A percentile compares a stretch with the other conserved stretches of the same genome.
Evolutionary conservation across 305 asterid genomes (phyloP).

Genomic region (Andrographis paniculata): DNA sequence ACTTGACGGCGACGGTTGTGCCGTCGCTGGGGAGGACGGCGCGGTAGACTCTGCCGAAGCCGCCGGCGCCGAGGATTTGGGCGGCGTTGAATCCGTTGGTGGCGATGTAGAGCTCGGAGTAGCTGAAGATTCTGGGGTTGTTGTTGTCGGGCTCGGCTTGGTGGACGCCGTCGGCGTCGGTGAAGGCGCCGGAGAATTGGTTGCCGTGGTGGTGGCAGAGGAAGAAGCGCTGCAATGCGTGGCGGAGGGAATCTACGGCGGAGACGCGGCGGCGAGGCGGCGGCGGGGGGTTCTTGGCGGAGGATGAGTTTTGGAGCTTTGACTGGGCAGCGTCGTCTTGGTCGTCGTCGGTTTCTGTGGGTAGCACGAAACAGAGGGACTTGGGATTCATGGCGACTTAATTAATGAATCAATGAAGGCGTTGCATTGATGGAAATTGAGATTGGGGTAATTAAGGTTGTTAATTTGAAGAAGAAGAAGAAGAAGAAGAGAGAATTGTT

Average conservation of each 20-base stretch:
- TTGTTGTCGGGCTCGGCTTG: conserved; percentile 35
- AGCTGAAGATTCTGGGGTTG: conserved; percentile 75
- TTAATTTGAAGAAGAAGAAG: background rate
- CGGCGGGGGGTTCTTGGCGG: background rate
- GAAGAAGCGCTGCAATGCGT: conserved; percentile 28
- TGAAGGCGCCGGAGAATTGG: conserved; percentile 30
- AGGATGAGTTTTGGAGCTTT: no score
- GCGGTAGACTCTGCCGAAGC: conserved; percentile 73
- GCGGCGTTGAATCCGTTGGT: conserved; percentile 58
- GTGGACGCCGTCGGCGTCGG: conserved; percentile 71
- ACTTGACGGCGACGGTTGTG: conserved; percentile 76
- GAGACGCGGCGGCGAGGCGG: conserved; percentile 25
- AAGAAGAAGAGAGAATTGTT: no score
- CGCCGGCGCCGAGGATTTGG: conserved; percentile 77
- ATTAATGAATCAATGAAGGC: no score
- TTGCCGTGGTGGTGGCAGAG: conserved; percentile 23
- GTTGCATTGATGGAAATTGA: no score
- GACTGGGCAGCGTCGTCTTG: no score
- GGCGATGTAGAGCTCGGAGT: conserved; percentile 80
- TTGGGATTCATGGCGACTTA: conserved; percentile 56
- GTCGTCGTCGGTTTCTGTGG: conserved; percentile 34
- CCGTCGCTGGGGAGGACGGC: conserved; percentile 90
- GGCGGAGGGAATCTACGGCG: conserved; percentile 28
- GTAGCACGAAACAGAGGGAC: conserved; percentile 57
- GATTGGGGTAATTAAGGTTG: no score